Conservation (phyloP, 306 rosid species). For the Sindora glabra region DNA sequence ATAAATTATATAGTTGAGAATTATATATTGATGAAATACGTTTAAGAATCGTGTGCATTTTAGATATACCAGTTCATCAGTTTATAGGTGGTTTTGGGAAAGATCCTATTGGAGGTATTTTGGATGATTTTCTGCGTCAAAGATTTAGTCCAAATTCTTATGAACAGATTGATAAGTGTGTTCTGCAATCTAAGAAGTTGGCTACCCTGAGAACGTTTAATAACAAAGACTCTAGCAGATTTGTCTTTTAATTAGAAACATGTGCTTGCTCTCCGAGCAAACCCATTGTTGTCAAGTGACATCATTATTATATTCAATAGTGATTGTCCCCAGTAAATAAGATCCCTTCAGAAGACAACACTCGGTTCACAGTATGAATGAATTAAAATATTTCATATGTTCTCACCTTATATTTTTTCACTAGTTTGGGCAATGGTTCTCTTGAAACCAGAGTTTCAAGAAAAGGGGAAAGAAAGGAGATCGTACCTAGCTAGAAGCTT, state of each 20-base stretch:
- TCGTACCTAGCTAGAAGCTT: no score
- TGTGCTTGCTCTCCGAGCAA: constrained; percentile 62
- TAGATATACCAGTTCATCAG: no score
- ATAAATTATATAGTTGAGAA: neutral
- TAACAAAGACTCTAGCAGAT: constrained; percentile 52
- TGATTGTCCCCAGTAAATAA: constrained; percentile 76
- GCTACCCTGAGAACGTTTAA: constrained; percentile 60
- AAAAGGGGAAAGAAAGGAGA: no score
- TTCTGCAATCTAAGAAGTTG: constrained; percentile 39
- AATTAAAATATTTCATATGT: constrained; percentile 69
- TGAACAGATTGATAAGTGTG: constrained; percentile 56
- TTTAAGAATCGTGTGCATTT: neutral
- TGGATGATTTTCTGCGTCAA: constrained; percentile 68
- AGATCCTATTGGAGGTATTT: constrained; percentile 55
- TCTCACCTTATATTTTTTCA: no score
- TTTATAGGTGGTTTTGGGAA: constrained; percentile 52
- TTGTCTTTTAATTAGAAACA: constrained; percentile 72
- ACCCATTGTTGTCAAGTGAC: constrained; percentile 67
- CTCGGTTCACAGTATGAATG: constrained; percentile 54
- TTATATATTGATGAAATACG: neutral
- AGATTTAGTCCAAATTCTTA: constrained; percentile 65
- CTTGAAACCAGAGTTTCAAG: no score
- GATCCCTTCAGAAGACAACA: constrained; percentile 68
- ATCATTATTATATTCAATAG: constrained; percentile 67
- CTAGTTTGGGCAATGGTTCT: no score